Percentiles rank a stretch among this genome's conserved stretches.
phyloP scores from a whole-genome alignment of 768 basidiomycete species.

The Lentinula raphanica region DNA sequence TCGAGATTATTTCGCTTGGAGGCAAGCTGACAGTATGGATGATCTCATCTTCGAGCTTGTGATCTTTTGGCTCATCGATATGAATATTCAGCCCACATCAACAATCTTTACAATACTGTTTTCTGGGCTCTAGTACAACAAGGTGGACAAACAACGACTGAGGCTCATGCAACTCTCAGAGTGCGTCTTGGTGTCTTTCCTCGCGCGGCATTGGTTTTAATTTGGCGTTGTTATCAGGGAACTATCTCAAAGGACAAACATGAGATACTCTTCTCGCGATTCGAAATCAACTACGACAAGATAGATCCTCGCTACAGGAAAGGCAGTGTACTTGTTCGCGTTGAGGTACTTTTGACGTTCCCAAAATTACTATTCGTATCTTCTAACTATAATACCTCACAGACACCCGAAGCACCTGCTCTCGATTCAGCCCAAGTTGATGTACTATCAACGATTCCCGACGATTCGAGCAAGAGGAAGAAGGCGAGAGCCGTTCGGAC shows the following conservation, averaged over 20 bases:
- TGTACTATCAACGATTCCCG: background rate
- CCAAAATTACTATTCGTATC: background rate
- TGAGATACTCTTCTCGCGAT: conserved; percentile 80
- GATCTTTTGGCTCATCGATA: conserved; percentile 7
- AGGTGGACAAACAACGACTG: conserved; percentile 68
- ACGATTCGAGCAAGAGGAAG: conserved; percentile 9
- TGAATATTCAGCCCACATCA: conserved; percentile 82
- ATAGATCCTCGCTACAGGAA: conserved; percentile 71
- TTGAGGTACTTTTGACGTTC: conserved; percentile 34
- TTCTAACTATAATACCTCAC: conserved; percentile 10
- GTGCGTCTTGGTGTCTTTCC: conserved; percentile 35
- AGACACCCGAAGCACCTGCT: conserved; percentile 1
- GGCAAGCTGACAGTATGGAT: conserved; percentile 88
- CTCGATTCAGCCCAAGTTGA: too few species aligned
- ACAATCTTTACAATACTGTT: conserved; percentile 93
- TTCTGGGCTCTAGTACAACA: conserved; percentile 93
- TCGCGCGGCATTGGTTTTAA: background rate
- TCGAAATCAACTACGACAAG: conserved; percentile 84
- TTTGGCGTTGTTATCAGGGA: conserved; percentile 45
- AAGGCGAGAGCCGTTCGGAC: conserved; percentile 32
- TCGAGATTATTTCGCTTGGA: conserved; percentile 92
- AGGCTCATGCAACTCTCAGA: conserved; percentile 77
- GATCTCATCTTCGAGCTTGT: background rate
- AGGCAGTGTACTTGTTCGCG: conserved; percentile 77
- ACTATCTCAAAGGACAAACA: conserved; percentile 88